Base-by-base conservation (phyloP, 176 grass and related monocot species). In the Oryza coarctata region DNA sequence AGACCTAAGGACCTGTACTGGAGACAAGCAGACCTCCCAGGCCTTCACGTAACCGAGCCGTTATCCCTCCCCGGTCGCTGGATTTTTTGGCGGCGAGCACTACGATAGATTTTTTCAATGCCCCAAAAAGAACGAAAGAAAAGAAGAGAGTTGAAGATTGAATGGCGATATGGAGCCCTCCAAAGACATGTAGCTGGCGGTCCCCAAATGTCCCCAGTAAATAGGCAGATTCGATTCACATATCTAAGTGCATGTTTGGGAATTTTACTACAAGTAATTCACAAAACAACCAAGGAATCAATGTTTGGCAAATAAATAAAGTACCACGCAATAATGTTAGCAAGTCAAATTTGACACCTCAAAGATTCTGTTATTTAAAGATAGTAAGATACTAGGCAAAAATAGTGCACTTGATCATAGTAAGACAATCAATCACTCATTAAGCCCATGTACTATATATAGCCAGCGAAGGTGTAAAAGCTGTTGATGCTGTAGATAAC, bases 281-380 rank as follows among this genome's bases (percentile, higher is more conserved):
- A 74, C 22, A 82, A 76, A 47, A 82, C 70, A 80, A 80, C 30
- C 31, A 57, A 26, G 25, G 18, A 25, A 63, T 66, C 9, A 64
- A 12, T 75, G 43, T 83, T 79, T 58, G 35, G 55, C 50, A 39
- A 80, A 13, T 70, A 80, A 74, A 80, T 65, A 13, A 25, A 63
- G 22, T 70, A 70, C 50, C 25, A 75, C 39, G 17, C 40, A 80
- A 63, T 30, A 38, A 73, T 47, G 35, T 39, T 73, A 75, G 27
- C 63, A 43, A 60, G 29, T 30, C 18, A 38, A 17, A 50, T 52
- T 73, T 70, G 45, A 84, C 4, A 30, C 7, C 38, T 12, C 13
- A n/a, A 63, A 75, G 18, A 80, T 76, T 45, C 13, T 63, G 38
- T 64, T 74, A 71, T 33, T 11, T 50, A 33, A 81, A 63, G 2